phyloP scores from a whole-genome alignment of 805 yeast genomes.

The Saccharomycopsis fermentans region DNA sequence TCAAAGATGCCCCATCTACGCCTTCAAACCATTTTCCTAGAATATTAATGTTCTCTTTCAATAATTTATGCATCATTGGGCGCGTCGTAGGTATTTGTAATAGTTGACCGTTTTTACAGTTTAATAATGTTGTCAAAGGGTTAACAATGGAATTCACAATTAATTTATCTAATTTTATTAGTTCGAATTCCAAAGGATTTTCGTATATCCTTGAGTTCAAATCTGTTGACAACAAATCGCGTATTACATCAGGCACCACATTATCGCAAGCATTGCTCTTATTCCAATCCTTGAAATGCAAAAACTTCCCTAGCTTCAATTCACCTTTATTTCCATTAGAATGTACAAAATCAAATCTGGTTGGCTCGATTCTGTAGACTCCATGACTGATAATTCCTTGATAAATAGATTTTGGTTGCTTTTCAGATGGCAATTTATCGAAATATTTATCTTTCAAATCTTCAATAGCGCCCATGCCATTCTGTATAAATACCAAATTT shows the following conservation, averaged over 20 bases:
- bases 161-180: constrained; percentile 66
- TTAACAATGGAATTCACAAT: constrained; percentile 77
- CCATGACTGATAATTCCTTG: constrained; percentile 85
- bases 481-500: constrained; percentile 66
- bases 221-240: constrained; percentile 23
- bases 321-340: constrained; percentile 54
- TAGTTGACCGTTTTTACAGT: constrained; percentile 71
- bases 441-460: constrained; percentile 31
- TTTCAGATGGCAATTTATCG: constrained; percentile 40
- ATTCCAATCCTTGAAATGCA: not conserved
- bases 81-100: constrained; percentile 27
- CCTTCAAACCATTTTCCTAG: constrained; percentile 14
- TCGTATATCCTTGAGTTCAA: constrained; percentile 25
- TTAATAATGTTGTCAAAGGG: constrained; percentile 67
- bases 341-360: constrained; percentile 41
- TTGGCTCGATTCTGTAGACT: constrained; percentile 38
- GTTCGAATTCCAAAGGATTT: constrained; percentile 38
- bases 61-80: constrained; percentile 31
- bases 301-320: constrained; percentile 43
- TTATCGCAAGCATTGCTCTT: constrained; percentile 2
- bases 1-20: constrained; percentile 15
- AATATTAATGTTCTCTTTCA: constrained; percentile 36
- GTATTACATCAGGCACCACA: constrained; percentile 22
- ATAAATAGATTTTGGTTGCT: constrained; percentile 46
- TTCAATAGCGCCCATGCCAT: constrained; percentile 79